phyloP scores from a whole-genome alignment of 768 basidiomycete genomes.

The Rhodocollybia butyracea region DNA sequence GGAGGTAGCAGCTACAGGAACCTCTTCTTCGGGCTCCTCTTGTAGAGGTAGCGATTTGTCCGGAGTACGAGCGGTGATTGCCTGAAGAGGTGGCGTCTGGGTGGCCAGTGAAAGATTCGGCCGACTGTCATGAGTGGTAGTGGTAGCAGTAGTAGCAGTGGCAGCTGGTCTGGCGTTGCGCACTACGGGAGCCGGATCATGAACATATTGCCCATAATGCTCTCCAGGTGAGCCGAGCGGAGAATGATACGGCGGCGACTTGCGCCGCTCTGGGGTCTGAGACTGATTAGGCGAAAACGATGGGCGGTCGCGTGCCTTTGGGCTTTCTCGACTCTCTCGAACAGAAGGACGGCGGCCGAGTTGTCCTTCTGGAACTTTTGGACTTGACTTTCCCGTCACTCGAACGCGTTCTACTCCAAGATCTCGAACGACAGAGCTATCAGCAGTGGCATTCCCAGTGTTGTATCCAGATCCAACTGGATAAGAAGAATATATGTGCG shows the following conservation, averaged over 20 bases:
- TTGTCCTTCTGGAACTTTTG: constrained; percentile 47
- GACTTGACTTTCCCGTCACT: constrained; percentile 48
- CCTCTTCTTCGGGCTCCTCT: constrained; percentile 72
- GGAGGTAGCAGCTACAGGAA: constrained; percentile 26
- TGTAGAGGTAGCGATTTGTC: constrained; percentile 76
- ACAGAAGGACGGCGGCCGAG: constrained; percentile 38
- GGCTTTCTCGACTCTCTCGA: constrained; percentile 25
- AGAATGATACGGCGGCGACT: constrained; percentile 46
- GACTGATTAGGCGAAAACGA: constrained; percentile 35
- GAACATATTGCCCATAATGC: constrained; percentile 48
- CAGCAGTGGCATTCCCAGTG: background rate
- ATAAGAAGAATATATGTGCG: constrained; percentile 25
- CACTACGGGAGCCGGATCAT: constrained; percentile 37
- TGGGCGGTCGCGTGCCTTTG: constrained; percentile 37
- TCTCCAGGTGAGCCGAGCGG: constrained; percentile 48
- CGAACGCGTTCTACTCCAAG: constrained; percentile 54
- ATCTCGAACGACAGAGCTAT: constrained; percentile 34
- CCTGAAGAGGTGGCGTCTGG: constrained; percentile 56
- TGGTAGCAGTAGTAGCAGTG: no score
- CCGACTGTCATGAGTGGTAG: constrained; percentile 3
- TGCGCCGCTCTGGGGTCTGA: constrained; percentile 52
- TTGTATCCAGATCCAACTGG: constrained; percentile 1
- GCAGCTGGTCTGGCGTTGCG: constrained; percentile 24
- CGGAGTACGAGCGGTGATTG: constrained; percentile 52
- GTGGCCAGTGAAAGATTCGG: constrained; percentile 36